Evolutionary conservation across 2,329 filamentous ascomycete genomes (phyloP).

Genomic region (Diaporthe australafricana): DNA sequence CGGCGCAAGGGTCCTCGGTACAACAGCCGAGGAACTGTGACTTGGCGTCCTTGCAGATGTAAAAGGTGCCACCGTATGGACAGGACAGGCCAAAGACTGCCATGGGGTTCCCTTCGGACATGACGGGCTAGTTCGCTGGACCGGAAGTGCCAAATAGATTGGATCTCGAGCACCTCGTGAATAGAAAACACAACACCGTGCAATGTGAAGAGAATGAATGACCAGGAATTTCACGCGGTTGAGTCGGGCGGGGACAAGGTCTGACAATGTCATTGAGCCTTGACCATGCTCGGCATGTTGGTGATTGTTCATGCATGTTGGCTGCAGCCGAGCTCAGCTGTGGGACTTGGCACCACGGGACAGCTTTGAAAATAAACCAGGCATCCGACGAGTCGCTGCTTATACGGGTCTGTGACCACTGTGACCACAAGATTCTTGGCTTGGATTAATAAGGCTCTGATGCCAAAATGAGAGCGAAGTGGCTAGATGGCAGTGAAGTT

Average conservation of each 20-base stretch:
- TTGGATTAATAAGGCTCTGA: not conserved
- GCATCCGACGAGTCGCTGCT: not conserved
- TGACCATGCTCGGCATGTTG: not conserved
- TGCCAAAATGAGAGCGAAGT: not conserved
- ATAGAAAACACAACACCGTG: not conserved
- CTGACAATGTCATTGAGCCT: conserved; percentile 22
- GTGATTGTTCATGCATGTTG: conserved; percentile 27
- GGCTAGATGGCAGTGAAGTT: not conserved
- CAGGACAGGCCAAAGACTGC: conserved; percentile 42
- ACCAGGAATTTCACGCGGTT: not conserved
- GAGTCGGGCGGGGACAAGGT: not conserved
- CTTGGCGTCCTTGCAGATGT: conserved; percentile 48
- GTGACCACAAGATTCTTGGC: conserved; percentile 12
- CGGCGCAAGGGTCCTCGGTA: conserved; percentile 49
- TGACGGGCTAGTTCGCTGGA: not conserved
- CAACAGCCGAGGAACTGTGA: conserved; percentile 55
- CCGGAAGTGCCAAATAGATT: not conserved
- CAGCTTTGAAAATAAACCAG: not conserved
- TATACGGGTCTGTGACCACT: not conserved
- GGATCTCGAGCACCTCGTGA: not conserved
- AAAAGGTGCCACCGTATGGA: conserved; percentile 47
- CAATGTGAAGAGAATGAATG: not conserved
- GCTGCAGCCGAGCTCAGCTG: conserved; percentile 22
- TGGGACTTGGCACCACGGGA: not conserved
- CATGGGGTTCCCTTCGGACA: not conserved